A percentile compares a stretch with the other conserved stretches of the same genome.
Conservation (phyloP, 768 basidiomycete species). For the Collybia mongolica region DNA sequence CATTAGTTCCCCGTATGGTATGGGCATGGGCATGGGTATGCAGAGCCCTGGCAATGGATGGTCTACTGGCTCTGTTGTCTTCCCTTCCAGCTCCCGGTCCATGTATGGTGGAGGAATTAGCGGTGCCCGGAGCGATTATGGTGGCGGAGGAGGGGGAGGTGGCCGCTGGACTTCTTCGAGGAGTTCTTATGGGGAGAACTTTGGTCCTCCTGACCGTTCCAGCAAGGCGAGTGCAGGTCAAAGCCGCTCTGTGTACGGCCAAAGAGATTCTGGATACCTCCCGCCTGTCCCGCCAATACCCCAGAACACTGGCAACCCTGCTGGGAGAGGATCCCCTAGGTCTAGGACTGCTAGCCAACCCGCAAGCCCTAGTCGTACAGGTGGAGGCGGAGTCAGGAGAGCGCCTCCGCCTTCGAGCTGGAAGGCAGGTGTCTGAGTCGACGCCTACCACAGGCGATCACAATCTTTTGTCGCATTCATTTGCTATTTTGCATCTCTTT, state of each 20-base stretch:
- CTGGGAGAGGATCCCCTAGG: conserved; percentile 20
- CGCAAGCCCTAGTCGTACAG: conserved; percentile 25
- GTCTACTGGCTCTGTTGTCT: conserved; percentile 46
- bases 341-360: conserved; percentile 47
- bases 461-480: conserved; percentile 4
- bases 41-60: conserved; percentile 39
- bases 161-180: conserved; percentile 49
- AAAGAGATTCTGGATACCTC: conserved; percentile 39
- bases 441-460: neutral
- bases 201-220: conserved; percentile 36
- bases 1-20: conserved; percentile 30
- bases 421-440: conserved; percentile 38
- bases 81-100: conserved; percentile 48
- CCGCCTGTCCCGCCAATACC: conserved; percentile 41
- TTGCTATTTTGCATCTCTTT: conserved; percentile 8
- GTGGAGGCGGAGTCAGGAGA: conserved; percentile 19
- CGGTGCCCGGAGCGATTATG: conserved; percentile 64
- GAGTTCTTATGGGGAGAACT: conserved; percentile 71
- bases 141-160: conserved; percentile 43
- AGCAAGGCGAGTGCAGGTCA: conserved; percentile 18
- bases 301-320: conserved; percentile 16
- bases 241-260: conserved; percentile 9
- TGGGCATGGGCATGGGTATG: conserved; percentile 37
- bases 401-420: conserved; percentile 65
- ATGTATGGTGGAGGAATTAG: conserved; percentile 58